phyloP scores from a whole-genome alignment of 306 rosid genomes.

The Lagenaria siceraria region DNA sequence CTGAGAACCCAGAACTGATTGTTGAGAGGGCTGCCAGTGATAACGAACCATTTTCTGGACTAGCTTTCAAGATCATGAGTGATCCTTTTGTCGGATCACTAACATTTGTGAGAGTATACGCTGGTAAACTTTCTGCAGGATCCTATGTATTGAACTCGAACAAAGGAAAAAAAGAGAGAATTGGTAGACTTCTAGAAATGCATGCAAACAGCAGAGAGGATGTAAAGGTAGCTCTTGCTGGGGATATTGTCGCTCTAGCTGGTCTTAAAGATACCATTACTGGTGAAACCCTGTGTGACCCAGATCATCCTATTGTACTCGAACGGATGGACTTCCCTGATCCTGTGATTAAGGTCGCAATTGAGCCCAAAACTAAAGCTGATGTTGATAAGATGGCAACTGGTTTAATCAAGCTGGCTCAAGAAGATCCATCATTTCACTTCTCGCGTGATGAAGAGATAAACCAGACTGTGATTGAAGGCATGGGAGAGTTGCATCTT shows the following conservation, averaged over 20 bases:
- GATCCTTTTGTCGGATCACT: constrained; percentile 94
- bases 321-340: constrained; percentile 99
- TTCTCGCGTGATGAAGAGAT: constrained; percentile 95
- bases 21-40: constrained; percentile 66
- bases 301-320: constrained; percentile 61
- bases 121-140: constrained; percentile 79
- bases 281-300: constrained; percentile 83
- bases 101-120: constrained; percentile 79
- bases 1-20: constrained; percentile 66
- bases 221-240: constrained; percentile 76
- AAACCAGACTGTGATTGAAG: constrained; percentile 96
- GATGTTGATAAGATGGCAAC: constrained; percentile 87
- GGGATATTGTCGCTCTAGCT: constrained; percentile 87
- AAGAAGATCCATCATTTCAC: constrained; percentile 97
- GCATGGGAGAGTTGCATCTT: constrained; percentile 99
- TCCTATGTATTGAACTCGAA: constrained; percentile 77
- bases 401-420: constrained; percentile 90
- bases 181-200: constrained; percentile 94
- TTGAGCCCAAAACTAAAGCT: constrained; percentile 98
- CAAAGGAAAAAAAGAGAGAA: constrained; percentile 91
- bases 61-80: constrained; percentile 97
- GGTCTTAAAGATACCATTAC: constrained; percentile 91
- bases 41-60: constrained; percentile 80
- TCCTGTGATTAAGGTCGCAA: constrained; percentile 96
- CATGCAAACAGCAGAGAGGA: constrained; percentile 97